These are phyloP conservation scores for Zasmidium angulare DNA, from an alignment of 2,329 filamentous ascomycete genomes.

Conservation along the genomic window DNA sequence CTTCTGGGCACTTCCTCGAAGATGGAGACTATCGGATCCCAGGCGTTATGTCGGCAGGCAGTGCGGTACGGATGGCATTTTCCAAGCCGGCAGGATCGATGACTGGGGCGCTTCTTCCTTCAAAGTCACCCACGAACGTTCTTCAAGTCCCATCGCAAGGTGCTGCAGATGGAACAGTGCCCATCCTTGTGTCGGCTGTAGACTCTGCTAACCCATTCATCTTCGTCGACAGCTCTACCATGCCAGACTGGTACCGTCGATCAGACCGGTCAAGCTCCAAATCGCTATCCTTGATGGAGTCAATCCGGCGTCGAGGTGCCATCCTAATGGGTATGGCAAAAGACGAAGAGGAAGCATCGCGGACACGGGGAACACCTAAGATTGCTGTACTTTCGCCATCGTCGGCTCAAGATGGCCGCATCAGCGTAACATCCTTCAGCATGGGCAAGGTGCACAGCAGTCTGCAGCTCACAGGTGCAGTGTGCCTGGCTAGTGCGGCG, in stretches of 20 bases:
- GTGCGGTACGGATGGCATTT: constrained; percentile 21
- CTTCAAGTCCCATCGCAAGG: constrained; percentile 12
- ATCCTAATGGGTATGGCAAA: constrained; percentile 23
- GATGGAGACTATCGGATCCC: constrained; percentile 23
- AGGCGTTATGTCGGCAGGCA: constrained; percentile 17
- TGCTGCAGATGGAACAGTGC: background rate
- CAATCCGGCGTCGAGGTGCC: constrained; percentile 20
- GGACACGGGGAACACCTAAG: constrained; percentile 26
- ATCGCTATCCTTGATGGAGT: constrained; percentile 20
- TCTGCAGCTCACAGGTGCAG: constrained; percentile 36
- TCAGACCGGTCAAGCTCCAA: constrained; percentile 2
- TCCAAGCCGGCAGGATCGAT: constrained; percentile 21
- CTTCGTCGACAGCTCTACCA: constrained; percentile 14
- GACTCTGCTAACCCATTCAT: constrained; percentile 27
- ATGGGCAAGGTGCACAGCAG: constrained; percentile 37
- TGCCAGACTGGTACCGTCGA: constrained; percentile 12
- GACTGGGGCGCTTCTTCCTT: constrained; percentile 24
- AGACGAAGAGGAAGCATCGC: constrained; percentile 22
- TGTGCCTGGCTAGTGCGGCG: constrained; percentile 32
- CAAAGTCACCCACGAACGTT: constrained; percentile 15
- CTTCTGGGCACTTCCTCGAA: constrained; percentile 26
- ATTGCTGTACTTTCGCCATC: constrained; percentile 22
- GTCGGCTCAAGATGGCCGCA: constrained; percentile 10
- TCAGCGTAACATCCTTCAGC: constrained; percentile 31
- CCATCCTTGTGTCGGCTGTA: constrained; percentile 15